Evolutionary conservation across 306 rosid species (phyloP).

Genomic region (Alnus glutinosa): DNA sequence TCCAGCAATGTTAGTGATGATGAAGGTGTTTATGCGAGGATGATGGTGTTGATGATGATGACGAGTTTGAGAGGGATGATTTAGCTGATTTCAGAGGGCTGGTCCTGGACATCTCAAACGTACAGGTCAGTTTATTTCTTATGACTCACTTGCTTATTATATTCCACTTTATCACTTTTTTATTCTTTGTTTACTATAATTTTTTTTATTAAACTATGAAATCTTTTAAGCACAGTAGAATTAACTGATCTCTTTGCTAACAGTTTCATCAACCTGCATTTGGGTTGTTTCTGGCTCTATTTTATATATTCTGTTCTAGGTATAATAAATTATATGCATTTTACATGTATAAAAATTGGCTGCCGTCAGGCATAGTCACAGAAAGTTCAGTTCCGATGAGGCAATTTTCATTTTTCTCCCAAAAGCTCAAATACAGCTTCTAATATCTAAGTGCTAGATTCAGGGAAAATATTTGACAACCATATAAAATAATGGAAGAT

Average conservation of each 20-base stretch:
- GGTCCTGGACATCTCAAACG: slow-evolving; percentile 75
- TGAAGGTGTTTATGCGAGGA: slow-evolving; percentile 40
- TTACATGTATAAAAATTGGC: neutral
- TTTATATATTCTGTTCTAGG: neutral
- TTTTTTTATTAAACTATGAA: neutral
- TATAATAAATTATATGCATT: neutral
- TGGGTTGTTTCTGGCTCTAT: neutral
- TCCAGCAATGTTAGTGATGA: slow-evolving; percentile 32
- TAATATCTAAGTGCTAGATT: neutral
- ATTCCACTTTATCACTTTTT: neutral
- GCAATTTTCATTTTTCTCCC: neutral
- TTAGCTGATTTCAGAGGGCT: slow-evolving; percentile 87
- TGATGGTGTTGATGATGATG: slow-evolving; percentile 36
- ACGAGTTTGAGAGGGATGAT: slow-evolving; percentile 55
- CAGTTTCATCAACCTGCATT: neutral
- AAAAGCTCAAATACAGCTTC: neutral
- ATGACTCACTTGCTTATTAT: slow-evolving; percentile 15
- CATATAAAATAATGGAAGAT: neutral
- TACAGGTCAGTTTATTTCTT: slow-evolving; percentile 62
- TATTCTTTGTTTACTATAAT: neutral
- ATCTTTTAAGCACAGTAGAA: neutral
- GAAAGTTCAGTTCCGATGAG: neutral
- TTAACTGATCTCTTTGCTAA: neutral
- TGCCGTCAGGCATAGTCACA: neutral
- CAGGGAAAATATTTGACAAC: neutral